Evolutionary conservation across 202 grass and related monocot genomes (phyloP), one percentile per base, ranked within the genome.

Genomic region (Setaria viridis): DNA sequence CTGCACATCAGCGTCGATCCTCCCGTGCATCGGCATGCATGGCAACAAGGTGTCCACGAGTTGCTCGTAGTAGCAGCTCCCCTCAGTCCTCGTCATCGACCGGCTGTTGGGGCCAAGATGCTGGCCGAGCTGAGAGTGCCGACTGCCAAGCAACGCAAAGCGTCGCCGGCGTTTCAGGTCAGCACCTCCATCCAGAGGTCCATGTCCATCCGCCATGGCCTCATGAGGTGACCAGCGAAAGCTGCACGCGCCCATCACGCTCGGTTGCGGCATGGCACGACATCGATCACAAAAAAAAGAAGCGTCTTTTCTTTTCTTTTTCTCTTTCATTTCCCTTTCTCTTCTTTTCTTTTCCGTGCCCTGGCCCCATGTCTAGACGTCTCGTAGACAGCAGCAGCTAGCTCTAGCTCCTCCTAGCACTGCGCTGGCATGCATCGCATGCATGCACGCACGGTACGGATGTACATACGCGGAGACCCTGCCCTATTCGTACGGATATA

Each of bases 161-260:
- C 25, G 25, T 25, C 7, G 39, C 41, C 30, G 12, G 41, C 76
- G 7, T 41, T 41, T 5, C 0, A 47, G 16, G 9, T 64, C 19
- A 6, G 11, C 11, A 6, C 2, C 20, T 58, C 32, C 9, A 12
- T 41, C 5, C 4, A 3, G 4, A 37, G 3, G 35, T 43, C 35
- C 48, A 57, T 39, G 19, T 37, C 48, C 19, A 42, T 59, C 53
- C 25, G 25, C 25, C 47, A 25, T 17, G 37, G 12, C 67, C 19
- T 49, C 6, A 15, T 65, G 62, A 85, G 55, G 55, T 79, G 76
- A 73, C 84, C 14, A 32, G 49, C 78, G 70, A 76, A 81, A 67
- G 78, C 65, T 67, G 63, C 72, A 5, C 1, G 16, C 37, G 59
- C 74, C 64, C 79, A 82, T 82, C 53, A 42, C 4, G 53, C 53